Percentiles rank a stretch among this genome's conserved stretches.
These are phyloP conservation scores for Polytrichum formosum DNA, from an alignment of 225 moss, liverwort and hornwort species.

Conservation along the genomic window DNA sequence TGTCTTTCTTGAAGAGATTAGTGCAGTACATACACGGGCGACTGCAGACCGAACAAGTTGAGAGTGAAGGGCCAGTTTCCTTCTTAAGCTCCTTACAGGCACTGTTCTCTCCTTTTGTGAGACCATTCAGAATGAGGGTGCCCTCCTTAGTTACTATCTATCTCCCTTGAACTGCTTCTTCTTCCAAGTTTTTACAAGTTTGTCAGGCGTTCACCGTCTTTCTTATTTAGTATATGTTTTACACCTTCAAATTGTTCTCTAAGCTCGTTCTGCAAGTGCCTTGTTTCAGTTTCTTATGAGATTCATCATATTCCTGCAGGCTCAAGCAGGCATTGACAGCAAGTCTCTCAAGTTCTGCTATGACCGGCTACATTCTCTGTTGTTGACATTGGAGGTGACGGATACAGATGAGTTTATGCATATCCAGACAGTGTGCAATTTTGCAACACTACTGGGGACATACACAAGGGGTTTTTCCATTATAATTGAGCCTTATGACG, in stretches of 20 bases:
- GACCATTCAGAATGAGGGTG: too few relatives aligned
- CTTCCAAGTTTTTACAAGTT: too few relatives aligned
- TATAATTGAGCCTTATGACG: constrained; percentile 97
- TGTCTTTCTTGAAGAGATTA: constrained; percentile 85
- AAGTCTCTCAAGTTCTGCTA: constrained; percentile 95
- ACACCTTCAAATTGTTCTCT: too few relatives aligned
- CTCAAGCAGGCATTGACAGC: constrained; percentile 83
- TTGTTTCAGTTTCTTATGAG: constrained; percentile 1
- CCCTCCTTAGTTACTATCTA: too few relatives aligned
- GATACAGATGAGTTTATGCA: constrained; percentile 98
- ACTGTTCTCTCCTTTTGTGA: constrained; percentile 8
- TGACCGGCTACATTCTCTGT: constrained; percentile 82
- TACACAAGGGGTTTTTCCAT: constrained; percentile 95
- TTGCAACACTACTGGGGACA: constrained; percentile 91
- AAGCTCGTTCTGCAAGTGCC: too few relatives aligned
- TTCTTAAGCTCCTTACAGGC: constrained; percentile 80
- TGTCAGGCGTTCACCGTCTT: too few relatives aligned
- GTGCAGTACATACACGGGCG: constrained; percentile 84
- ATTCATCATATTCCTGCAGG: constrained; percentile 25
- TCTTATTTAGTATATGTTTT: too few relatives aligned
- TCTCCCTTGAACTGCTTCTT: too few relatives aligned
- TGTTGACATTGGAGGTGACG: constrained; percentile 86
- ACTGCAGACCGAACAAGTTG: constrained; percentile 83
- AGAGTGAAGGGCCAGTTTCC: constrained; percentile 96
- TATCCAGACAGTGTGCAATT: constrained; percentile 91